Conservation (phyloP, 2,329 filamentous ascomycete genomes). For the Colletotrichum sp. region DNA sequence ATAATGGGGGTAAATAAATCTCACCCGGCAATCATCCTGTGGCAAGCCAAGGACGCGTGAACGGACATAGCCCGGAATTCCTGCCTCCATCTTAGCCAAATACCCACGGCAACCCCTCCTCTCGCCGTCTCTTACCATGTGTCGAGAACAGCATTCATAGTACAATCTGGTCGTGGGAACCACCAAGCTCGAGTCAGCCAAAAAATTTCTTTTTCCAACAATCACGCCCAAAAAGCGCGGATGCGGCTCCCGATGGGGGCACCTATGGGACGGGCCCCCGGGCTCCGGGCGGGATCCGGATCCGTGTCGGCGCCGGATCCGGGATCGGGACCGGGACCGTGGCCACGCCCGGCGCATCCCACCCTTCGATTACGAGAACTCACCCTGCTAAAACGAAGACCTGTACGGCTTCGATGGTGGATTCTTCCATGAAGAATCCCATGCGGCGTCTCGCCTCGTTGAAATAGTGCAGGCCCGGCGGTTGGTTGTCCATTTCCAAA, state of each 20-base stretch:
- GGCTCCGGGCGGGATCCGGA: not conserved
- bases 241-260: not conserved
- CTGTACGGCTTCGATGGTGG: slow-evolving; percentile 64
- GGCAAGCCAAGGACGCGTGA: slow-evolving; percentile 61
- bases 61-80: slow-evolving; percentile 66
- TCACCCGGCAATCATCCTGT: slow-evolving; percentile 60
- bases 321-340: too few species aligned
- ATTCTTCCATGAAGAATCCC: slow-evolving; percentile 60
- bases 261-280: not conserved
- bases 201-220: not conserved
- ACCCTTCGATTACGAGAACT: slow-evolving; percentile 21
- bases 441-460: slow-evolving; percentile 67
- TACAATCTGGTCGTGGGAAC: slow-evolving; percentile 46
- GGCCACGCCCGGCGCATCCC: not conserved
- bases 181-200: not conserved
- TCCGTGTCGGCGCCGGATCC: not conserved
- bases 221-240: not conserved
- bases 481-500: slow-evolving; percentile 45
- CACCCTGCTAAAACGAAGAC: slow-evolving; percentile 62
- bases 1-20: not conserved
- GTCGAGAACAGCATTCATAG: slow-evolving; percentile 51
- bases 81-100: slow-evolving; percentile 33
- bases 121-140: slow-evolving; percentile 5
- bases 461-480: slow-evolving; percentile 64
- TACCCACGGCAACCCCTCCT: not conserved